Evolutionary conservation across 169 alveolate genomes (phyloP).

Genomic region (Babesia caballi): DNA sequence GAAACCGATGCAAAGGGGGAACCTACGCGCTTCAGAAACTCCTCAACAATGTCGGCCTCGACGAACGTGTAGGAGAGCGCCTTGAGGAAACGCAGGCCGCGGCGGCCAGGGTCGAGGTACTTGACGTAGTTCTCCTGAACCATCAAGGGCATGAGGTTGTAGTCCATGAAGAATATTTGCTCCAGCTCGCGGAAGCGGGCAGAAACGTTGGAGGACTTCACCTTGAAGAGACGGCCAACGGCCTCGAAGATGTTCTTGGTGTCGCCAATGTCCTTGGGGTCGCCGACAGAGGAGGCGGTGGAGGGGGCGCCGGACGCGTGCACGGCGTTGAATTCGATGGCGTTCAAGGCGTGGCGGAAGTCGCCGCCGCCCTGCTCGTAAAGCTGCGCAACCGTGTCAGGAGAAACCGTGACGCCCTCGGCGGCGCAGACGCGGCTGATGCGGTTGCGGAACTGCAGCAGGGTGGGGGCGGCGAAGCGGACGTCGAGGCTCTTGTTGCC

Average conservation of each 20-base stretch:
- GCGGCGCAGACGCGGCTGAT: conserved; percentile 79
- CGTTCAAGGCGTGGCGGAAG: conserved; percentile 88
- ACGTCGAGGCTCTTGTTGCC: conserved; percentile 92
- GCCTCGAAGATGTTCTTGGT: conserved; percentile 75
- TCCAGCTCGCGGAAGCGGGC: conserved; percentile 17
- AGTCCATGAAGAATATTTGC: conserved; percentile 91
- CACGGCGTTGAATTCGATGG: conserved; percentile 84
- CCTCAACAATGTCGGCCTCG: conserved; percentile 62
- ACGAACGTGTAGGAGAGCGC: conserved; percentile 63
- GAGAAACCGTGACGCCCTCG: conserved; percentile 85
- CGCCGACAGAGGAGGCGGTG: conserved; percentile 65
- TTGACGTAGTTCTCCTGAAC: conserved; percentile 89
- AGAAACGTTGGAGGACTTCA: conserved; percentile 57
- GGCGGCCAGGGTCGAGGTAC: conserved; percentile 58
- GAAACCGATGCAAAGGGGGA: neutral
- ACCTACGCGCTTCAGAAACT: conserved; percentile 15
- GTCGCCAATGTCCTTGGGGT: conserved; percentile 68
- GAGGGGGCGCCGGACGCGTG: conserved; percentile 59
- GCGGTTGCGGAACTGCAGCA: conserved; percentile 79
- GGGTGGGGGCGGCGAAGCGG: conserved; percentile 86
- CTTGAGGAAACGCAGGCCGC: conserved; percentile 55
- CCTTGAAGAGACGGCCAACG: conserved; percentile 59
- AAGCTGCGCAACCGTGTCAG: conserved; percentile 82
- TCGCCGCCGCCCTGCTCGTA: conserved; percentile 90
- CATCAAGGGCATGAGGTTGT: conserved; percentile 90